These are phyloP conservation scores for Bonia amplexicaulis DNA, from an alignment of 176 grass and related monocot species.

Conservation along the genomic window DNA sequence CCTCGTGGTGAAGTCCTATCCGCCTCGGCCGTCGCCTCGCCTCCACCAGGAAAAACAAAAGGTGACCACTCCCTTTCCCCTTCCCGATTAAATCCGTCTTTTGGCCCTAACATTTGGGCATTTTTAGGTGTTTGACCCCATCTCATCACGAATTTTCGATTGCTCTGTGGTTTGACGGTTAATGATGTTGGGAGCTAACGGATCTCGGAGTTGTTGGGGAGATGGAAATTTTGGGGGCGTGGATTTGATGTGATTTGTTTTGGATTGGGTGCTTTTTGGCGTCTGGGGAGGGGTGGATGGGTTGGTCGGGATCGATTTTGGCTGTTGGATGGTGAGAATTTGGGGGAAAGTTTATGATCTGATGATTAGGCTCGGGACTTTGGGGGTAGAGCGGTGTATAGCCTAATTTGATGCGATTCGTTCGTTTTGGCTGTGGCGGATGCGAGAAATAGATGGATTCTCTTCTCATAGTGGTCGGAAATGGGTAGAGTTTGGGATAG, in stretches of 20 bases:
- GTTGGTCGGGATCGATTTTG: neutral
- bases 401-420: neutral
- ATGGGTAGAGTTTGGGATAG: neutral
- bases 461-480: neutral
- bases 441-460: neutral
- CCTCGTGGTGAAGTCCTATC: conserved; percentile 5
- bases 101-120: neutral
- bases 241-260: neutral
- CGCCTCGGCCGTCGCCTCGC: neutral
- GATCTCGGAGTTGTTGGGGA: neutral
- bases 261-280: neutral
- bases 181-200: neutral
- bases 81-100: neutral
- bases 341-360: neutral
- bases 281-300: neutral
- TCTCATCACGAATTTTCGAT: neutral
- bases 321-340: neutral
- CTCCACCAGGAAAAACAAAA: neutral
- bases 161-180: neutral
- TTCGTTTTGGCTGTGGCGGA: neutral
- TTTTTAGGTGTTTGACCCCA: neutral
- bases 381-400: neutral
- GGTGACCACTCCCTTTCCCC: neutral
- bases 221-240: neutral
- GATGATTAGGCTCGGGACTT: neutral